phyloP scores from a whole-genome alignment of 2,329 filamentous ascomycete species.

The Arthrobotrys megalospora region DNA sequence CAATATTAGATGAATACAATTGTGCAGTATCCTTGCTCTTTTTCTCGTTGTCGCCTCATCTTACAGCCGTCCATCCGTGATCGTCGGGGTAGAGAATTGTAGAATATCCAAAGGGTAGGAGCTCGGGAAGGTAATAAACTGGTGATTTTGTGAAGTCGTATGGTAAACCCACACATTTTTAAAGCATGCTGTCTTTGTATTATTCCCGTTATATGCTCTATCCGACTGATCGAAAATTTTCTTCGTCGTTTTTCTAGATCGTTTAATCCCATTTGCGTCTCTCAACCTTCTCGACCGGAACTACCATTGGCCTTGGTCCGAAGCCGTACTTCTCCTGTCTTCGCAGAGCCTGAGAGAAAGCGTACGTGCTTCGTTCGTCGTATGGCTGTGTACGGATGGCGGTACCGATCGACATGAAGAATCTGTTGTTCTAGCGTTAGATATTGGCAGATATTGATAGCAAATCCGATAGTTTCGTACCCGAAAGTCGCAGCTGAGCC shows the following conservation, averaged over 20 bases:
- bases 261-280: constrained; percentile 42
- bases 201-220: background rate
- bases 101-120: background rate
- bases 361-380: constrained; percentile 67
- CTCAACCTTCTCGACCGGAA: constrained; percentile 35
- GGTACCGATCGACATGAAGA: constrained; percentile 99
- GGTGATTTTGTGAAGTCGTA: background rate
- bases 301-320: constrained; percentile 35
- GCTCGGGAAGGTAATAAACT: background rate
- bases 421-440: constrained; percentile 69
- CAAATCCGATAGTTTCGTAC: constrained; percentile 71
- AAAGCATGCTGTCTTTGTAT: background rate
- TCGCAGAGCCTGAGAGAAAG: constrained; percentile 49
- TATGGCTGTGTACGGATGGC: constrained; percentile 94
- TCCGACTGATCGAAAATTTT: background rate
- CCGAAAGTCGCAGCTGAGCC: constrained; percentile 96
- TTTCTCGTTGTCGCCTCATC: constrained; percentile 29
- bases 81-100: background rate
- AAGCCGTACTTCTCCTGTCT: constrained; percentile 50
- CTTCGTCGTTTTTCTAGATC: background rate
- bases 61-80: constrained; percentile 24
- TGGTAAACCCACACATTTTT: background rate
- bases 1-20: constrained; percentile 60
- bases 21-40: constrained; percentile 53
- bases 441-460: background rate